Conservation (phyloP, 805 yeast species). For the Vanderwaltozyma yarrowii region DNA sequence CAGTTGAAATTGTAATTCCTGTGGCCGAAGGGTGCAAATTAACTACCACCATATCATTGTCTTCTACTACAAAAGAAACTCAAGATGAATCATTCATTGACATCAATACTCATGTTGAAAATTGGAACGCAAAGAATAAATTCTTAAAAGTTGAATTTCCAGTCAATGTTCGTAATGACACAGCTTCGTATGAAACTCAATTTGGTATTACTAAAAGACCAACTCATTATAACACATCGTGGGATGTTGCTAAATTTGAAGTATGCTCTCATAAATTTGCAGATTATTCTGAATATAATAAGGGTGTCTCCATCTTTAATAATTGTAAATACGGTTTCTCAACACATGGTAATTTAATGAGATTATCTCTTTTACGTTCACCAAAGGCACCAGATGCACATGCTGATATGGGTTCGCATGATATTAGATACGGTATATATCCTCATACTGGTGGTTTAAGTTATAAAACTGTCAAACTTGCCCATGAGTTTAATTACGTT, state of each 20-base stretch:
- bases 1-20: slow-evolving; percentile 51
- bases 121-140: slow-evolving; percentile 80
- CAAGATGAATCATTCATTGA: slow-evolving; percentile 35
- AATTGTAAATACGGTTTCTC: slow-evolving; percentile 87
- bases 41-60: slow-evolving; percentile 58
- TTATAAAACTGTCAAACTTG: slow-evolving; percentile 57
- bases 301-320: slow-evolving; percentile 80
- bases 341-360: slow-evolving; percentile 85
- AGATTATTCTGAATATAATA: slow-evolving; percentile 75
- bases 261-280: slow-evolving; percentile 92
- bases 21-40: slow-evolving; percentile 50
- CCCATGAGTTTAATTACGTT: slow-evolving; percentile 66
- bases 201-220: slow-evolving; percentile 88
- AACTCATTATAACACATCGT: slow-evolving; percentile 86
- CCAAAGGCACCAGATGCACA: slow-evolving; percentile 91
- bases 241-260: slow-evolving; percentile 97
- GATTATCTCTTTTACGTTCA: slow-evolving; percentile 76
- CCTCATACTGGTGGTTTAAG: slow-evolving; percentile 72
- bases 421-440: slow-evolving; percentile 68
- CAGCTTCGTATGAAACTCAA: slow-evolving; percentile 86
- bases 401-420: slow-evolving; percentile 89
- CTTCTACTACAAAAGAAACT: slow-evolving; percentile 33
- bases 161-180: slow-evolving; percentile 64
- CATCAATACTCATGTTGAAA: slow-evolving; percentile 49
- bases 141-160: slow-evolving; percentile 95